Percentiles rank a stretch among this genome's conserved stretches.
Evolutionary conservation across 306 rosid species (phyloP).

Genomic region (Quercus aquifolioides): DNA sequence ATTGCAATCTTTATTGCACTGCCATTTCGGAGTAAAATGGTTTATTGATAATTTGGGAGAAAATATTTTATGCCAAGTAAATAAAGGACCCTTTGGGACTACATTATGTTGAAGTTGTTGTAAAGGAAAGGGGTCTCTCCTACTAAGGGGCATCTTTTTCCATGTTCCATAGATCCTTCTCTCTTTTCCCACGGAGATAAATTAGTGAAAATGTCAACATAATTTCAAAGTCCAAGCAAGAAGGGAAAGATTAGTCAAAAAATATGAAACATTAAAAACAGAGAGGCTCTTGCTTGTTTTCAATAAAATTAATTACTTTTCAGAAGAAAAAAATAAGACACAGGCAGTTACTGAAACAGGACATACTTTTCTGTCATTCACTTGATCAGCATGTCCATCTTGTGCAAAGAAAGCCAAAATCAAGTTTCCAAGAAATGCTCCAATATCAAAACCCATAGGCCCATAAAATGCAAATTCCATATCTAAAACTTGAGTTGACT

Average conservation of each 20-base stretch:
- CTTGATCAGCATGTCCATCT: conserved; percentile 75
- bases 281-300: too few relatives aligned
- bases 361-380: conserved; percentile 69
- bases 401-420: conserved; percentile 81
- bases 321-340: too few relatives aligned
- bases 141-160: background rate
- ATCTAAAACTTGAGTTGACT: conserved; percentile 90
- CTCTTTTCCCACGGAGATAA: background rate
- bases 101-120: too few relatives aligned
- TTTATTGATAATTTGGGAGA: too few relatives aligned
- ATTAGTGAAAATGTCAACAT: background rate
- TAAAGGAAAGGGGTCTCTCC: too few relatives aligned
- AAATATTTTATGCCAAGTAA: too few relatives aligned
- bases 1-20: too few relatives aligned
- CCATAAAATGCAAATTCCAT: conserved; percentile 90
- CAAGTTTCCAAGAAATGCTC: conserved; percentile 83
- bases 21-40: too few relatives aligned
- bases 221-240: background rate
- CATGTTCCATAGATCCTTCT: background rate
- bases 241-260: background rate
- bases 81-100: too few relatives aligned
- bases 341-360: background rate
- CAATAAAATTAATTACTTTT: too few relatives aligned
- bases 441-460: conserved; percentile 90
- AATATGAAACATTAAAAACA: background rate